These are phyloP conservation scores for Fusarium pseudograminearum DNA, from an alignment of 2,329 filamentous ascomycete genomes.

Conservation along the genomic window DNA sequence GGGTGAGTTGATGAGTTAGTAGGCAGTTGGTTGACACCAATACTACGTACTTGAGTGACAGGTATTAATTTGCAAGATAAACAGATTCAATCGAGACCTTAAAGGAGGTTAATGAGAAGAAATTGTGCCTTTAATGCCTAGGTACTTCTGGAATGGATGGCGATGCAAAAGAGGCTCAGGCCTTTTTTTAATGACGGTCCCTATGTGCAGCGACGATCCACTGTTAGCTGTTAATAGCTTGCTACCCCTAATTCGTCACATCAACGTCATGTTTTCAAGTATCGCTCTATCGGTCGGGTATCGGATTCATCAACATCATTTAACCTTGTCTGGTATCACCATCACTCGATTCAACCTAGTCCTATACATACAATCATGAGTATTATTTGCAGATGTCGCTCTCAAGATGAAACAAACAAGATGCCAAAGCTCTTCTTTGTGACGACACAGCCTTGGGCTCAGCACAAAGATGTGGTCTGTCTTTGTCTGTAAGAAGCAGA, in stretches of 20 bases:
- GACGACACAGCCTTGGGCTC: background rate
- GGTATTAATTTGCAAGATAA: background rate
- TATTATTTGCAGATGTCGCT: constrained; percentile 9
- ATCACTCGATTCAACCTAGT: background rate
- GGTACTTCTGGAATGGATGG: background rate
- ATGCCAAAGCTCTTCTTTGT: constrained; percentile 9
- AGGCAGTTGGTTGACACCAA: background rate
- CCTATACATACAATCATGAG: constrained; percentile 10
- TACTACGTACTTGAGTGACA: background rate
- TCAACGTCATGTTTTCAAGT: constrained; percentile 5
- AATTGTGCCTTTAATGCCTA: too few species aligned
- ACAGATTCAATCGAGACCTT: background rate
- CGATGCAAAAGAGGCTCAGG: background rate
- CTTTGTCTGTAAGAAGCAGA: background rate
- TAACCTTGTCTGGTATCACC: background rate
- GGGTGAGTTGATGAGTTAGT: background rate
- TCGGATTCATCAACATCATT: background rate
- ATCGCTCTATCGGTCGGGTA: constrained; percentile 20
- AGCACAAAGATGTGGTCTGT: constrained; percentile 13
- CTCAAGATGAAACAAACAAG: constrained; percentile 17
- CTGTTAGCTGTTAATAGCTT: constrained; percentile 28
- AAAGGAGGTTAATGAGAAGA: background rate
- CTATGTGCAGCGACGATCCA: constrained; percentile 10
- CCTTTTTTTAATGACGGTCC: constrained; percentile 11
- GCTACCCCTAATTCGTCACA: constrained; percentile 7